Evolutionary conservation across 2,329 filamentous ascomycete genomes (phyloP), one percentile per base, ranked within the genome.

Genomic region (Aureobasidium leucospermi): DNA sequence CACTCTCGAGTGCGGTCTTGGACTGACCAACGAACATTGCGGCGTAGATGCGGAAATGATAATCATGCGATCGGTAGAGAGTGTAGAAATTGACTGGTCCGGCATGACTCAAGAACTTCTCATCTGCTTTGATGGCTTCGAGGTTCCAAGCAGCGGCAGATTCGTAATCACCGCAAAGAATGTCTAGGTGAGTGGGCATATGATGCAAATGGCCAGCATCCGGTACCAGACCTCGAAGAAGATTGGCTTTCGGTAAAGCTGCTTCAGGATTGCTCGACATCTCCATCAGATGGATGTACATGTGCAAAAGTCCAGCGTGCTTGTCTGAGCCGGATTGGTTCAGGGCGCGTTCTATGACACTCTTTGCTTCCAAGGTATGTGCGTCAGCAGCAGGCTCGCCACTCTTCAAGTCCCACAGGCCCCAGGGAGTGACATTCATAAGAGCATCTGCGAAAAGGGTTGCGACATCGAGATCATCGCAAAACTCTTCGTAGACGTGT

Each of bases 251-350:
- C 0, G 79, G 74, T 15, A 89, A 69, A 1, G 85, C 88, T 1
- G 73, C 68, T 68, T 89, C 87, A 0, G 87, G 87, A 0, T 75
- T 78, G 0, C 76, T 74, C 0, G 87, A 90, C 87, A 90, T 90
- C 67, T 91, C 88, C 78, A 89, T 87, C 3, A 89, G 79, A 65
- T 90, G 87, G 41, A 90, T 88, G 69, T 91, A 91, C 34, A 90
- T 73, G 69, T 92, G 88, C 6, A 90, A 75, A 0, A 91, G 71
- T 0, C 88, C 88, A 0, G 88, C 85, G 66, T 94, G 89, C 6
- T 74, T 65, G 3, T 76, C 69, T 0, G 76, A 81, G 15, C 75
- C 77, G 1, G 77, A 69, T 2, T 77, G 74, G 1, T 71, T 67
- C 16, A 92, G 72, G 0, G 83, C 84, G 3, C 69, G 72, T 34